Evolutionary conservation across 2,329 filamentous ascomycete species (phyloP).

Genomic region (Aspergillus japonicus): DNA sequence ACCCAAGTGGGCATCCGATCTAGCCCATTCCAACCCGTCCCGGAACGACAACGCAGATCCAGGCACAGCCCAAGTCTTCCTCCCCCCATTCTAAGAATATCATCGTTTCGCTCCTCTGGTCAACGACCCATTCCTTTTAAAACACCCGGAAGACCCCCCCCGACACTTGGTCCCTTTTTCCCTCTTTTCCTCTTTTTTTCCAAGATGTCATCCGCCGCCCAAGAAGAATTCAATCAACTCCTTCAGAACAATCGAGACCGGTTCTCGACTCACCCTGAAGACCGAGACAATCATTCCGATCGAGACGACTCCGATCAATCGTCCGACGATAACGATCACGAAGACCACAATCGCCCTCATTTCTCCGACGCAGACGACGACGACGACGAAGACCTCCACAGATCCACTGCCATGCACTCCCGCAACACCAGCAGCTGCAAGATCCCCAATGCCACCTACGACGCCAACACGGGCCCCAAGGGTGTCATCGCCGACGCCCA

Average conservation of each 20-base stretch:
- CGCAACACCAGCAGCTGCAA: slow-evolving; percentile 41
- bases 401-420: slow-evolving; percentile 34
- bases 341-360: slow-evolving; percentile 25
- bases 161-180: not conserved
- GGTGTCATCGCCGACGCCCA: slow-evolving; percentile 53
- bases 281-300: slow-evolving; percentile 34
- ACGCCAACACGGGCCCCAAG: slow-evolving; percentile 53
- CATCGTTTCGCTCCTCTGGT: slow-evolving; percentile 18
- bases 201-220: slow-evolving; percentile 43
- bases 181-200: slow-evolving; percentile 15
- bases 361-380: slow-evolving; percentile 38
- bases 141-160: slow-evolving; percentile 17
- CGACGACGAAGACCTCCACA: slow-evolving; percentile 27
- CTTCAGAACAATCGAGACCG: slow-evolving; percentile 39
- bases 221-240: slow-evolving; percentile 49
- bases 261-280: slow-evolving; percentile 44
- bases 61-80: slow-evolving; percentile 8
- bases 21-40: not conserved
- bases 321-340: slow-evolving; percentile 19
- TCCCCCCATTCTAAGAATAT: slow-evolving; percentile 6
- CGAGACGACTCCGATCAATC: slow-evolving; percentile 24
- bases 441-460: slow-evolving; percentile 46
- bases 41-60: slow-evolving; percentile 12
- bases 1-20: not conserved
- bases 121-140: slow-evolving; percentile 8